Conservation (phyloP, 371 early-diverging fungal species). For the Entomophthora muscae region DNA sequence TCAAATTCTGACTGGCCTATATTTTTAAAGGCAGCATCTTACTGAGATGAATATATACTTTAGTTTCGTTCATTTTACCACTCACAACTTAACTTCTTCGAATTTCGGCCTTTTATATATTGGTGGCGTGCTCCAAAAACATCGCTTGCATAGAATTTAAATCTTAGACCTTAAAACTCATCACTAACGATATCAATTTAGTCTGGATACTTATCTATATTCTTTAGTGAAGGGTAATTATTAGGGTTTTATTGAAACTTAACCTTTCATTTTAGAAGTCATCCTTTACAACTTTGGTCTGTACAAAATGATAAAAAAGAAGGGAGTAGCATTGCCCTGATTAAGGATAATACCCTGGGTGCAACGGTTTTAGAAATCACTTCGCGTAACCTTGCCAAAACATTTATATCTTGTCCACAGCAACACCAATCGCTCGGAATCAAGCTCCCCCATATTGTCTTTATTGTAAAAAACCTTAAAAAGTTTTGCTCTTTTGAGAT, state of each 20-base stretch:
- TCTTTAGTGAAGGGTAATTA: conserved; percentile 69
- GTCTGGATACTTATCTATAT: conserved; percentile 78
- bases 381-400: conserved; percentile 59
- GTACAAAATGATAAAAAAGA: conserved; percentile 10
- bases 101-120: too few species aligned
- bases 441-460: conserved; percentile 72
- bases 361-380: conserved; percentile 63
- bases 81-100: too few species aligned
- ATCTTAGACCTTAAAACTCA: too few species aligned
- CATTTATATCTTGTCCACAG: conserved; percentile 76
- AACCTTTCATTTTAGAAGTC: conserved; percentile 26
- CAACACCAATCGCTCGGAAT: conserved; percentile 69
- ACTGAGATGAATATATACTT: too few species aligned
- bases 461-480: conserved; percentile 70
- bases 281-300: conserved; percentile 71
- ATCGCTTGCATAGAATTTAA: too few species aligned
- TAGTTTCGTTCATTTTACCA: too few species aligned
- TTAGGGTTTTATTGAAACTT: conserved; percentile 18
- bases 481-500: conserved; percentile 87
- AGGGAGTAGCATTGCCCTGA: conserved; percentile 50
- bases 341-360: conserved; percentile 65
- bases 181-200: too few species aligned
- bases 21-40: too few species aligned
- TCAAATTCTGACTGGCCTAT: too few species aligned
- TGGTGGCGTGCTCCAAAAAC: too few species aligned